Percentiles rank a stretch among this genome's conserved stretches.
phyloP scores from a whole-genome alignment of 1,139 yeast genomes.

The Zhuliangozyma parablackwelliae region DNA sequence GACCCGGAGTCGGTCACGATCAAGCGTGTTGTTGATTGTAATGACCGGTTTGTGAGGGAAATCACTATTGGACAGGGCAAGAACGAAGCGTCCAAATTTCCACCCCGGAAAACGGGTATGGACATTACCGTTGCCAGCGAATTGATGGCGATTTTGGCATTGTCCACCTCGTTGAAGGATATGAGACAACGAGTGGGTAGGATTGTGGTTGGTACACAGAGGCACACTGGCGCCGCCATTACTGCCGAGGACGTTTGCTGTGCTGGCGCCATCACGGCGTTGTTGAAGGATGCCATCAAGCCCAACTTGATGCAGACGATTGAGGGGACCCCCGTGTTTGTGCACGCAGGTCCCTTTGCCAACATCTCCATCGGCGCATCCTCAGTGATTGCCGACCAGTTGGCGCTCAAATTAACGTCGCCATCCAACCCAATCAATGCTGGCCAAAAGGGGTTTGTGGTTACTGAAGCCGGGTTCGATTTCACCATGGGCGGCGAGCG shows the following conservation, averaged over 20 bases:
- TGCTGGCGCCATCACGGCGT: conserved; percentile 78
- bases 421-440: conserved; percentile 42
- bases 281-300: conserved; percentile 75
- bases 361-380: conserved; percentile 84
- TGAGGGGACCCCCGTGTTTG: conserved; percentile 82
- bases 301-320: conserved; percentile 83
- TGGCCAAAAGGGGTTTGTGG: conserved; percentile 58
- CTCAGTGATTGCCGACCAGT: conserved; percentile 71
- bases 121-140: conserved; percentile 83
- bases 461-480: conserved; percentile 84
- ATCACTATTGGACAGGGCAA: conserved; percentile 74
- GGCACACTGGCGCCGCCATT: conserved; percentile 54
- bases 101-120: conserved; percentile 69
- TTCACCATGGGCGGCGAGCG: conserved; percentile 90
- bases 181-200: conserved; percentile 67
- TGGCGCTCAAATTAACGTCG: conserved; percentile 63
- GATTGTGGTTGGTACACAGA: conserved; percentile 66
- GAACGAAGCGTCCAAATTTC: conserved; percentile 62
- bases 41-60: conserved; percentile 72
- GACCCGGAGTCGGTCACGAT: conserved; percentile 71
- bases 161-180: conserved; percentile 62
- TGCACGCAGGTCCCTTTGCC: conserved; percentile 86
- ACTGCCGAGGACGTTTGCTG: conserved; percentile 78
- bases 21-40: conserved; percentile 77
- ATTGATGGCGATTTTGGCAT: conserved; percentile 75